Evolutionary conservation across 305 asterid genomes (phyloP), one percentile per base, ranked within the genome.

Genomic region (Rubia balearica): DNA sequence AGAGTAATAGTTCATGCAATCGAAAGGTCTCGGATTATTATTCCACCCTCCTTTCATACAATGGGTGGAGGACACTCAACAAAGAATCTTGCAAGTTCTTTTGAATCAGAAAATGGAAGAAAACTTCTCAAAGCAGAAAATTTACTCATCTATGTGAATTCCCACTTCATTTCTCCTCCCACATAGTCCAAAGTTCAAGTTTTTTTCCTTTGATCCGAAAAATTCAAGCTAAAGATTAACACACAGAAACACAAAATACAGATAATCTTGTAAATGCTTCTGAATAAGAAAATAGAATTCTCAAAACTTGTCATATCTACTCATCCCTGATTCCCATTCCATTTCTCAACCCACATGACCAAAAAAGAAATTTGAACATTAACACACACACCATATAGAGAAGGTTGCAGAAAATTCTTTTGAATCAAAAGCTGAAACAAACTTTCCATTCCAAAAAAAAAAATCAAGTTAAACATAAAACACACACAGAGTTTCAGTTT

Each of bases 41-140:
- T 71, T 48, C 55, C 46, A 5, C 73, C 66, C 53, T 48, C 62
- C 67, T 53, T 72, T 65, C 8, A 14, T 55, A 57, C 27, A 17
- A 49, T 65, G 61, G 67, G 38, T 5, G 68, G 65, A 55, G 17
- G 22, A 64, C 51, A 38, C 27, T 63, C 27, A 30, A 42, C 57
- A 36, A 17, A 61, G 76, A 64, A 72, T 72, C 59, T 51, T 51
- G 65, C 12, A 53, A 19, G 21, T 21, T 64, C 71, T 41, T 13
- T 21, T 33, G 22, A 41, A 33, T 41, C 49, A 56, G 24, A 27
- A 38, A 49, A 2, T 24, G 42, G 7, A 53, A 14, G 59, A 21
- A n/a, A 71, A 27, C 68, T 71, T 61, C 69, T 46, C 61, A 61
- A 61, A 24, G 30, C 19, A 45, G 45, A 60, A 45, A n/a, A 41